Conservation (phyloP, 2,329 filamentous ascomycete species). For the Colletotrichum graminicola region DNA sequence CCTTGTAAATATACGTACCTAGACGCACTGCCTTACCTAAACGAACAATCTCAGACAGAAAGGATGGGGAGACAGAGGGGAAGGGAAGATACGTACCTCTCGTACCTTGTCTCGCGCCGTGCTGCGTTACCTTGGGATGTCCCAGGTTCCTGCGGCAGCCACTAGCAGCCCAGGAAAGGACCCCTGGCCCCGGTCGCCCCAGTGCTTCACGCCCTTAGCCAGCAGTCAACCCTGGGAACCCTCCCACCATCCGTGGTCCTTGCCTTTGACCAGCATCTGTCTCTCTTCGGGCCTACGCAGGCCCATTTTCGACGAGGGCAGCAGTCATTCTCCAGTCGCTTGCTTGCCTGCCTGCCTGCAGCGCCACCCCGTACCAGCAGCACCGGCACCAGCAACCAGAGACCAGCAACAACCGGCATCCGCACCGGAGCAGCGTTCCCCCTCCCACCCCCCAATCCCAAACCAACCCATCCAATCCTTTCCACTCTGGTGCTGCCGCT, state of each 20-base stretch:
- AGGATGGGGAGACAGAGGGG: constrained; percentile 3
- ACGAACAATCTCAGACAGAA: constrained; percentile 8
- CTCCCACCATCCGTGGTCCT: constrained; percentile 31
- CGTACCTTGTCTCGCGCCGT: background rate
- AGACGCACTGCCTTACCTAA: background rate
- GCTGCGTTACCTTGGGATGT: constrained; percentile 5
- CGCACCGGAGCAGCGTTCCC: constrained; percentile 3
- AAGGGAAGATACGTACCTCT: background rate
- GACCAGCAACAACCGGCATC: background rate
- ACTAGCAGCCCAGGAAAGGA: constrained; percentile 34
- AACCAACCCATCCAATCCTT: constrained; percentile 29
- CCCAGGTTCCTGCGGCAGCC: constrained; percentile 21
- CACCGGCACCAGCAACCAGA: background rate
- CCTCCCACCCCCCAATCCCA: background rate
- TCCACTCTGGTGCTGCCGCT: constrained; percentile 7
- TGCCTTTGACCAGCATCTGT: constrained; percentile 30
- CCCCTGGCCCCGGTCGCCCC: constrained; percentile 34
- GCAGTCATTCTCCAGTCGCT: constrained; percentile 19
- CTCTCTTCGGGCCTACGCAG: constrained; percentile 1
- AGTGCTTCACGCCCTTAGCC: constrained; percentile 26
- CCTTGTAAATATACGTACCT: background rate
- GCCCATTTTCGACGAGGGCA: constrained; percentile 34
- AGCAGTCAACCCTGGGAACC: constrained; percentile 31
- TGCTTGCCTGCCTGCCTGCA: constrained; percentile 29
- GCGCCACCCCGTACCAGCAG: background rate